Conservation (phyloP, 176 grass and related monocot species). For the Rhynchospora pubera region DNA sequence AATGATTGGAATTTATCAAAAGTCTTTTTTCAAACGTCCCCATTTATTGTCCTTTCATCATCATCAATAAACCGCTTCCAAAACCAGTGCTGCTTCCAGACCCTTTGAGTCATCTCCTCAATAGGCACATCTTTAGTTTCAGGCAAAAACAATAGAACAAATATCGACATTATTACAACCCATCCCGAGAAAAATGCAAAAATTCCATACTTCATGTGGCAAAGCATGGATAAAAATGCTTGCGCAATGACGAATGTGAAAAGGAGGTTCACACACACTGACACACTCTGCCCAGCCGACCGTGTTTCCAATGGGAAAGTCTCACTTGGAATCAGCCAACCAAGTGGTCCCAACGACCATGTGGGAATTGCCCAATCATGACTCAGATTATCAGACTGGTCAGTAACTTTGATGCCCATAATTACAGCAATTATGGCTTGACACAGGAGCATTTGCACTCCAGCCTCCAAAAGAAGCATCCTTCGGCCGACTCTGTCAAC, state of each 20-base stretch:
- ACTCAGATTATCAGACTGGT: constrained; percentile 55
- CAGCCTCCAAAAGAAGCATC: constrained; percentile 85
- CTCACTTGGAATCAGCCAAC: constrained; percentile 96
- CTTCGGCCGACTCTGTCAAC: constrained; percentile 67
- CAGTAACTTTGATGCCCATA: constrained; percentile 60
- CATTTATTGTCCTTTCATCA: background rate
- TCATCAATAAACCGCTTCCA: constrained; percentile 87
- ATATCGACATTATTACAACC: constrained; percentile 79
- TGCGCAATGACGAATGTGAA: constrained; percentile 99
- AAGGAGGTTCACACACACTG: constrained; percentile 85
- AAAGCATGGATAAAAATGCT: constrained; percentile 91
- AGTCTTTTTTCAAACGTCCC: constrained; percentile 20
- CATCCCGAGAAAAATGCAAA: constrained; percentile 86
- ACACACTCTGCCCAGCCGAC: constrained; percentile 85
- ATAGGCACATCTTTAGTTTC: constrained; percentile 93
- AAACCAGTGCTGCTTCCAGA: constrained; percentile 96
- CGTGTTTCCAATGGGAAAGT: constrained; percentile 85
- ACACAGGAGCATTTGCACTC: constrained; percentile 85
- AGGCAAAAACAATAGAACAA: constrained; percentile 80
- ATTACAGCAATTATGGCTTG: constrained; percentile 60
- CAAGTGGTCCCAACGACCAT: constrained; percentile 88
- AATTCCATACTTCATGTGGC: constrained; percentile 79
- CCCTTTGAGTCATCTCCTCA: constrained; percentile 84
- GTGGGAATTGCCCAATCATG: constrained; percentile 52
- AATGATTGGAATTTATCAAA: constrained; percentile 9